phyloP scores from a whole-genome alignment of 2,329 filamentous ascomycete genomes.

The Fusarium musae region DNA sequence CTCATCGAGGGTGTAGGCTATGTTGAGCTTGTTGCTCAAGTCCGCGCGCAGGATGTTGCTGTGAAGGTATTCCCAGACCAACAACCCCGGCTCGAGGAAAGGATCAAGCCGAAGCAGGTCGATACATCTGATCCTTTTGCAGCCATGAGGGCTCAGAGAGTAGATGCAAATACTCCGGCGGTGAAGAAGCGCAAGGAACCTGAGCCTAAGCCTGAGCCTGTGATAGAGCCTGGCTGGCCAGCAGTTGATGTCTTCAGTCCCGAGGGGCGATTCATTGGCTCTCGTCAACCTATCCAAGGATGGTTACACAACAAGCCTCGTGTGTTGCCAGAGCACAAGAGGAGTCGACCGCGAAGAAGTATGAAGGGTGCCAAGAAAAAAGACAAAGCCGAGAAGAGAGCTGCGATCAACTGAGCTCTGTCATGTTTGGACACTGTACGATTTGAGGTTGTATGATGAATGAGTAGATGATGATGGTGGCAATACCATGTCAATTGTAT shows the following conservation, averaged over 20 bases:
- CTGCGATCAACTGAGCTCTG: constrained; percentile 14
- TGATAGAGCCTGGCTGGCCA: constrained; percentile 64
- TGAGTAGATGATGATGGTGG: constrained; percentile 23
- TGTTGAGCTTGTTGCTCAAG: constrained; percentile 87
- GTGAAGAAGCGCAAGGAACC: constrained; percentile 14
- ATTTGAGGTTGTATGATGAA: constrained; percentile 22
- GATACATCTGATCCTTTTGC: constrained; percentile 38
- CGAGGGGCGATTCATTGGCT: constrained; percentile 80
- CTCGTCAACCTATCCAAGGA: constrained; percentile 75
- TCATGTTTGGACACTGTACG: background rate
- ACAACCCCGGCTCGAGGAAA: background rate
- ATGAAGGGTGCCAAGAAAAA: constrained; percentile 71
- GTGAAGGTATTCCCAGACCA: constrained; percentile 9
- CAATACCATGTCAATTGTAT: constrained; percentile 25
- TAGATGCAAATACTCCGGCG: constrained; percentile 18
- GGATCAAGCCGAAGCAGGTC: background rate
- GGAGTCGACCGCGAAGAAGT: constrained; percentile 70
- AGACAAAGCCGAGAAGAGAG: constrained; percentile 46
- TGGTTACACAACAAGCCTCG: constrained; percentile 72
- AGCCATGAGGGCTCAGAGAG: constrained; percentile 43
- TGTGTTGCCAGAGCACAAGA: constrained; percentile 59
- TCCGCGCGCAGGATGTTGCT: constrained; percentile 66
- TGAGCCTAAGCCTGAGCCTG: constrained; percentile 16
- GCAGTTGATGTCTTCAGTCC: constrained; percentile 87
- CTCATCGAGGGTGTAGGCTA: constrained; percentile 93